These are phyloP conservation scores for Xylariaceae sp. DNA, from an alignment of 2,329 filamentous ascomycete genomes.

Conservation along the genomic window DNA sequence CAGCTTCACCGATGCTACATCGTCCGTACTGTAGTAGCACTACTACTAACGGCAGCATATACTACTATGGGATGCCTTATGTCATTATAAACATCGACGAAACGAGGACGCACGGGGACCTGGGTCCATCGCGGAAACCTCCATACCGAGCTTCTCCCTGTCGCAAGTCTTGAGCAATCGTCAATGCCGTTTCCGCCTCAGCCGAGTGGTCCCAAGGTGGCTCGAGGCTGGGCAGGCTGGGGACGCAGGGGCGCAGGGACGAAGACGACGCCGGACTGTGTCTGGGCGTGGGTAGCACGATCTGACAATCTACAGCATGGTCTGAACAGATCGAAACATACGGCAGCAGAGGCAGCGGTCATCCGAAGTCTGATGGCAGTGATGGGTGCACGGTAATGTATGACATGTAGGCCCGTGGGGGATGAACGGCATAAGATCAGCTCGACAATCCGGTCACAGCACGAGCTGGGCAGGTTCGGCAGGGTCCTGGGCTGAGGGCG, in stretches of 20 bases:
- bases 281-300: constrained; percentile 2
- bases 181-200: constrained; percentile 11
- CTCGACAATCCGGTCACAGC: constrained; percentile 45
- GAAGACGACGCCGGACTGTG: not conserved
- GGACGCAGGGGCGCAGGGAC: too few species aligned
- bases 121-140: constrained; percentile 12
- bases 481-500: constrained; percentile 27
- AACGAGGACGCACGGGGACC: constrained; percentile 1
- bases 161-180: constrained; percentile 14
- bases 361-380: constrained; percentile 29
- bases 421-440: constrained; percentile 43
- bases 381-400: constrained; percentile 23
- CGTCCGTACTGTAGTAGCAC: too few species aligned
- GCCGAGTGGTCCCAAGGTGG: constrained; percentile 7
- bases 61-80: too few species aligned
- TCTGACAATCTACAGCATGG: constrained; percentile 22
- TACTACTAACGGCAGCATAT: too few species aligned
- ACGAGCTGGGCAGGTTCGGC: constrained; percentile 27
- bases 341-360: constrained; percentile 23
- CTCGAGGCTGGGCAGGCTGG: not conserved
- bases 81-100: constrained; percentile 7
- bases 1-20: too few species aligned
- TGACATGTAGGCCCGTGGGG: constrained; percentile 21
- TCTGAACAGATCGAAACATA: constrained; percentile 26
- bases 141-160: constrained; percentile 20